Base-by-base conservation (phyloP, 2,329 filamentous ascomycete species). In the Coniella vitis region DNA sequence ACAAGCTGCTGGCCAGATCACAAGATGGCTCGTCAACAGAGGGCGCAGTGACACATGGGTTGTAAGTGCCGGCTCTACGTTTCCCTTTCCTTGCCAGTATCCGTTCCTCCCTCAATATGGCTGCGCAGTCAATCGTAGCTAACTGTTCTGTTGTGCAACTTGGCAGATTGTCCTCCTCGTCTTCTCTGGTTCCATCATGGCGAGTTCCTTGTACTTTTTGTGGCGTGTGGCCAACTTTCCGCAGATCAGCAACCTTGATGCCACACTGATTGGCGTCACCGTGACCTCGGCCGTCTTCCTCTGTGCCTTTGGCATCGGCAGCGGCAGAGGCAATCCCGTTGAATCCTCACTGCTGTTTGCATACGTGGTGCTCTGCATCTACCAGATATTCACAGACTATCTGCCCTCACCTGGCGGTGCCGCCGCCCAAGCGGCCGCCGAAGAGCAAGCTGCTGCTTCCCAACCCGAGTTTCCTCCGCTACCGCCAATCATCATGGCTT, bases 341-440 rank as follows among this genome's bases (percentile, higher is more conserved):
- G 91, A 98, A 69, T 95, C 89, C 57, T 95, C 91, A 19, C 74
- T 98, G 10, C 78, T 98, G 51, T 97, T 98, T 63, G 91, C 93
- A 61, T 98, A 98, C 67, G 82, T 96, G 53, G 93, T 95, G n/a
- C 83, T 98, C 54, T 97, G 91, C 72, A 87, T 97, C 62, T 98
- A 97, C 70, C 93, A 98, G 67, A 97, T 97, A 66, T 97, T 97
- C 67, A 98, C 93, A 60, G 93, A 98, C 69, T 97, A 97, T 69
- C 81, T 91, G 57, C 90, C 93, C 3, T 90, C 87, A 4, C 67
- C 78, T 16, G 81, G 78, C n/a, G 72, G 77, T 22, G 71, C 76
- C 12, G 52, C 52, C 14, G 43, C 52, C 10, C 49, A 52, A 29
- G 76, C 81, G 25, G 69, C 73, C 3, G 67, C 74, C 4, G 75